phyloP scores from a whole-genome alignment of 176 grass and related monocot genomes.

The Ampelocalamus luodianensis region DNA sequence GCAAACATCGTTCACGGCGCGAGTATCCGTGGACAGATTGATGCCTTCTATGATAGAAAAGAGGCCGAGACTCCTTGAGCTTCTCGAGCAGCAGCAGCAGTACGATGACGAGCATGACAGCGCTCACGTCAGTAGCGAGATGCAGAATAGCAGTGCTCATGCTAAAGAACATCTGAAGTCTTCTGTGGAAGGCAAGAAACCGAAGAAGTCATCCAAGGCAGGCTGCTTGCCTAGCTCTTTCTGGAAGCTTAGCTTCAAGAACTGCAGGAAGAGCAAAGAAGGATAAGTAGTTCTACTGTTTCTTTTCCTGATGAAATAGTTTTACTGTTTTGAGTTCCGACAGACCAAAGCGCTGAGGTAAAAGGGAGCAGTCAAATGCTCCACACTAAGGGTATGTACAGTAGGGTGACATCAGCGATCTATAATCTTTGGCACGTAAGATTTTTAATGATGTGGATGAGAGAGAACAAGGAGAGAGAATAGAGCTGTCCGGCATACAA shows the following conservation, averaged over 20 bases:
- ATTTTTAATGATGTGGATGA: too few species aligned
- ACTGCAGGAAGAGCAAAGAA: slow-evolving; percentile 40
- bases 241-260: slow-evolving; percentile 47
- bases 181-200: neutral
- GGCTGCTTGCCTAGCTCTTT: slow-evolving; percentile 55
- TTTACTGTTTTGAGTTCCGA: neutral
- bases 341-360: neutral
- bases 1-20: neutral
- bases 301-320: neutral
- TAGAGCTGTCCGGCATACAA: too few species aligned
- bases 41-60: slow-evolving; percentile 29
- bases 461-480: too few species aligned
- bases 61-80: slow-evolving; percentile 61
- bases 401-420: too few species aligned
- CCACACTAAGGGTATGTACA: neutral
- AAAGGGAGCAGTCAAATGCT: neutral
- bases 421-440: too few species aligned
- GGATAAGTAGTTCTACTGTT: neutral
- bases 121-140: slow-evolving; percentile 27
- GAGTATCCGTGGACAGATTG: slow-evolving; percentile 10
- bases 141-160: slow-evolving; percentile 18
- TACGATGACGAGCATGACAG: slow-evolving; percentile 37
- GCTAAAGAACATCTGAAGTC: slow-evolving; percentile 29
- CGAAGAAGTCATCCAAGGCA: slow-evolving; percentile 32
- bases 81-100: slow-evolving; percentile 70